Percentiles rank a stretch among this genome's conserved stretches.
Evolutionary conservation across 2,329 filamentous ascomycete genomes (phyloP).

Genomic region (Xylaria sp.): DNA sequence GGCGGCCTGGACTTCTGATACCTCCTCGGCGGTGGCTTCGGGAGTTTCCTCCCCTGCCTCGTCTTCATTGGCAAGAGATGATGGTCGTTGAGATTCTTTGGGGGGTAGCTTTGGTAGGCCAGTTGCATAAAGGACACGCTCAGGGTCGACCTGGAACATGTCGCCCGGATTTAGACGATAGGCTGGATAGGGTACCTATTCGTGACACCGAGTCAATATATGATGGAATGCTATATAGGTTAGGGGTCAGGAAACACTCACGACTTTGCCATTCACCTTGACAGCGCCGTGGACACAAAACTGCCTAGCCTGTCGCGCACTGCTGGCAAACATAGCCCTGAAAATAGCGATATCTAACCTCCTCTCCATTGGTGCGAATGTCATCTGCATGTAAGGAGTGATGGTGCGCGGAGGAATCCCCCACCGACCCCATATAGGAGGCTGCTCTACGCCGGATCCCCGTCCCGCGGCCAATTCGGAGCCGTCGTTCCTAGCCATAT

Average conservation of each 20-base stretch:
- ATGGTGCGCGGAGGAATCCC: slow-evolving; percentile 46
- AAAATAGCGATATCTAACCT: slow-evolving; percentile 95
- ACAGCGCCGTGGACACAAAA: slow-evolving; percentile 94
- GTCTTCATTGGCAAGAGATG: slow-evolving; percentile 35
- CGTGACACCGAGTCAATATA: slow-evolving; percentile 14
- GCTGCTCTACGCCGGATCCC: slow-evolving; percentile 73
- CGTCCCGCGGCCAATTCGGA: slow-evolving; percentile 84
- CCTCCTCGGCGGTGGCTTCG: slow-evolving; percentile 40
- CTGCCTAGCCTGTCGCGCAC: slow-evolving; percentile 89
- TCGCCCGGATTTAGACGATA: slow-evolving; percentile 97
- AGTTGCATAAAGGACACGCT: slow-evolving; percentile 88
- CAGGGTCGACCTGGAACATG: slow-evolving; percentile 95
- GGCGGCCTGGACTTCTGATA: slow-evolving; percentile 44
- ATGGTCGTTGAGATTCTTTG: slow-evolving; percentile 23
- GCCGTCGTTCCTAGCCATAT: slow-evolving; percentile 84
- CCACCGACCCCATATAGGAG: slow-evolving; percentile 31
- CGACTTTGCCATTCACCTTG: slow-evolving; percentile 96
- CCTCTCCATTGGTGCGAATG: slow-evolving; percentile 89
- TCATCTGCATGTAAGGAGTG: slow-evolving; percentile 97
- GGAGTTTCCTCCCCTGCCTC: slow-evolving; percentile 39
- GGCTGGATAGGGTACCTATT: slow-evolving; percentile 87
- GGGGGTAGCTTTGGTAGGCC: slow-evolving; percentile 72
- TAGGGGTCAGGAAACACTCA: slow-evolving; percentile 53
- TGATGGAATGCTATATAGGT: background rate
- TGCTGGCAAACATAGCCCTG: slow-evolving; percentile 92